Percentiles rank a stretch among this genome's conserved stretches.
Conservation (phyloP, 768 basidiomycete species). For the Boletus speciosus region DNA sequence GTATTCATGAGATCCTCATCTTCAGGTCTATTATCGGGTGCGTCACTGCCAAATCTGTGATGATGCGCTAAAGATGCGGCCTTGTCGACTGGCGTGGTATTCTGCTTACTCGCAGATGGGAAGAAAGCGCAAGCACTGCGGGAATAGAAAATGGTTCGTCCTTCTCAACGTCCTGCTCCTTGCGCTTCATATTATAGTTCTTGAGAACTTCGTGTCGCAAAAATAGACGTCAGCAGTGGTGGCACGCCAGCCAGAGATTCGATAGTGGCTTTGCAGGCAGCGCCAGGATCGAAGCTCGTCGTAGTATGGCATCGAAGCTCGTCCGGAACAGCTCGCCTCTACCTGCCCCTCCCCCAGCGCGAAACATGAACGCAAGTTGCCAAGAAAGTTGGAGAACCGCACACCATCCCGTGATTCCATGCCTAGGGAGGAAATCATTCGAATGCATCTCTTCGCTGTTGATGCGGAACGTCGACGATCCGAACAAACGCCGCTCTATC, state of each 20-base stretch:
- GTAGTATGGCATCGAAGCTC: no score
- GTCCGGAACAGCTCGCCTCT: no score
- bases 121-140: slow-evolving; percentile 19
- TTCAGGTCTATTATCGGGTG: slow-evolving; percentile 9
- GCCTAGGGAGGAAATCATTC: slow-evolving; percentile 16
- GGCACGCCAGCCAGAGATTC: slow-evolving; percentile 35
- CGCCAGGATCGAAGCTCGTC: no score
- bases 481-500: slow-evolving; percentile 31
- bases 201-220: slow-evolving; percentile 31
- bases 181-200: slow-evolving; percentile 14
- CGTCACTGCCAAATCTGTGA: slow-evolving; percentile 18
- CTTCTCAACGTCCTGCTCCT: slow-evolving; percentile 20
- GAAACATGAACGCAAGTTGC: background rate
- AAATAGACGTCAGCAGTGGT: slow-evolving; percentile 28
- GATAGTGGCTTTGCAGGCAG: slow-evolving; percentile 37
- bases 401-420: slow-evolving; percentile 4
- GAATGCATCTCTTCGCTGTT: slow-evolving; percentile 26
- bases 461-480: slow-evolving; percentile 28
- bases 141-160: slow-evolving; percentile 32
- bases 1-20: slow-evolving; percentile 31
- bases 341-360: no score
- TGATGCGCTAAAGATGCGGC: slow-evolving; percentile 4
- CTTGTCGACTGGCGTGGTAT: background rate
- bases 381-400: background rate
- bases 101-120: slow-evolving; percentile 14